phyloP scores from a whole-genome alignment of 1,284 basidiomycete species.

The Naganishia sp. region DNA sequence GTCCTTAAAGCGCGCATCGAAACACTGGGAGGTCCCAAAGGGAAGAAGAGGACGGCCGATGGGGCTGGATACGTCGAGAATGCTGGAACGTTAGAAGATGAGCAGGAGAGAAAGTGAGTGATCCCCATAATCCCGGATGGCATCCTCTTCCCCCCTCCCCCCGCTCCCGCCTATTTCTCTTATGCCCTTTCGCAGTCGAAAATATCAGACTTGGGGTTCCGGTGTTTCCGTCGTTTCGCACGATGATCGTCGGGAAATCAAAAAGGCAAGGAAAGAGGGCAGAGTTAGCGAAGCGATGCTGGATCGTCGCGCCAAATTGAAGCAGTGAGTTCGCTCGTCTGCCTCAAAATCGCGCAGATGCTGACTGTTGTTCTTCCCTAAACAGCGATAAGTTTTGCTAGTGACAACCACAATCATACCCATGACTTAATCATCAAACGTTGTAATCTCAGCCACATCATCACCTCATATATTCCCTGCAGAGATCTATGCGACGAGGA shows the following conservation, averaged over 20 bases:
- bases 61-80: conserved; percentile 64
- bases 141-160: too few relatives aligned
- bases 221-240: conserved; percentile 65
- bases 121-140: background rate
- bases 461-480: too few relatives aligned
- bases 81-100: conserved; percentile 58
- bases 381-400: conserved; percentile 22
- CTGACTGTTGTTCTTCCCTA: too few relatives aligned
- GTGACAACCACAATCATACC: background rate
- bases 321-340: conserved; percentile 64
- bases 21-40: conserved; percentile 66
- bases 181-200: conserved; percentile 58
- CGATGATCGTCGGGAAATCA: conserved; percentile 66
- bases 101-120: conserved; percentile 54
- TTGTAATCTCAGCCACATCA: too few relatives aligned
- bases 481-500: too few relatives aligned
- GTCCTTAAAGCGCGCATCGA: conserved; percentile 81
- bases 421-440: too few relatives aligned
- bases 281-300: conserved; percentile 82
- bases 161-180: background rate
- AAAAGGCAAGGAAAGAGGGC: conserved; percentile 82
- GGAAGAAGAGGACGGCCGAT: conserved; percentile 60
- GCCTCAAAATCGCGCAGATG: background rate
- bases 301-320: conserved; percentile 83
- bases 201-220: conserved; percentile 85